A percentile compares a stretch with the other conserved stretches of the same genome.
These are phyloP conservation scores for Plasmodium malariae DNA, from an alignment of 169 alveolate genomes.

Conservation along the genomic window DNA sequence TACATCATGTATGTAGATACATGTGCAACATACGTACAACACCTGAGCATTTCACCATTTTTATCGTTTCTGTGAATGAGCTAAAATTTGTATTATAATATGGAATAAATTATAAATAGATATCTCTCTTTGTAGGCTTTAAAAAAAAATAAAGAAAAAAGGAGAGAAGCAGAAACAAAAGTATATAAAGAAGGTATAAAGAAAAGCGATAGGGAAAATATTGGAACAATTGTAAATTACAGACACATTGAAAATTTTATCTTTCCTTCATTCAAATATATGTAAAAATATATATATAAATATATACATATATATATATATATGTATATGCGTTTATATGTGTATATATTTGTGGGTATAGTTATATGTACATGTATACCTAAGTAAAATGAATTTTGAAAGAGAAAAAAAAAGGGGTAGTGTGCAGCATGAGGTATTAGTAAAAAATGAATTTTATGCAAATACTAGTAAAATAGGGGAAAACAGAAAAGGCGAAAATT, in stretches of 20 bases:
- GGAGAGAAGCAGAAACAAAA: neutral
- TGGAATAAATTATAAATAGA: no score
- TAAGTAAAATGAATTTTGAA: constrained; percentile 16
- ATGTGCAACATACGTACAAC: no score
- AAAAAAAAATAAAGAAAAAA: neutral
- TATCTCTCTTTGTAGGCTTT: no score
- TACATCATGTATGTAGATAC: no score
- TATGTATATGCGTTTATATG: no score
- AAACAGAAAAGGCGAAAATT: neutral
- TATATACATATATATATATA: no score
- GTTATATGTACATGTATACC: neutral
- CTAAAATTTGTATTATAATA: no score
- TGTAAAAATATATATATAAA: no score
- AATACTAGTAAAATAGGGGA: neutral
- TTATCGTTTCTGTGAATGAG: no score
- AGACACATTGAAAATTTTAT: neutral
- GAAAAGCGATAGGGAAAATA: neutral
- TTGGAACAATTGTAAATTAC: neutral
- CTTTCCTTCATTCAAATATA: neutral
- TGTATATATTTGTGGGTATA: no score
- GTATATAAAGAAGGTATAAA: neutral
- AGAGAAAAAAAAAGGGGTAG: constrained; percentile 9
- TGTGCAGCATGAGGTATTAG: neutral
- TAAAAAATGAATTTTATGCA: neutral
- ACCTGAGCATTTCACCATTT: no score